Evolutionary conservation across 129 eudicot genomes (phyloP).

Genomic region (Tanacetum coccineum): DNA sequence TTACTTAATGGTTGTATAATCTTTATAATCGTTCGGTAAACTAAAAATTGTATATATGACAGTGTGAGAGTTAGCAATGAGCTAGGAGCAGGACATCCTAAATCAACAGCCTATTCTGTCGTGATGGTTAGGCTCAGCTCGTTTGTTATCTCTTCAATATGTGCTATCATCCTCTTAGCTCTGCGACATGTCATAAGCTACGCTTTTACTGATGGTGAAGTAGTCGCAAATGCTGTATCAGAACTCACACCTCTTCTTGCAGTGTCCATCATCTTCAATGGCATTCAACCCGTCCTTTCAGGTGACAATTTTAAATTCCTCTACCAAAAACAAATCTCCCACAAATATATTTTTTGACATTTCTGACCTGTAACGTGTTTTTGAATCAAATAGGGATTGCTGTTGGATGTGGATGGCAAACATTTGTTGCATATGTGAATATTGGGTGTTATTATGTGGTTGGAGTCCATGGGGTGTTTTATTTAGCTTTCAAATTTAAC

Average conservation of each 20-base stretch:
- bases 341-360: too few species aligned
- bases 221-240: conserved; percentile 33
- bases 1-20: too few species aligned
- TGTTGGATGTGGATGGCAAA: conserved; percentile 77
- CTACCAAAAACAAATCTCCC: too few species aligned
- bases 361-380: too few species aligned
- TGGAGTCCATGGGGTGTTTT: conserved; percentile 54
- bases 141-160: conserved; percentile 26
- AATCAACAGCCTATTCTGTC: conserved; percentile 36
- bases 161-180: conserved; percentile 24
- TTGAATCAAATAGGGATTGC: conserved; percentile 43
- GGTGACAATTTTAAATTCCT: conserved; percentile 4
- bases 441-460: conserved; percentile 57
- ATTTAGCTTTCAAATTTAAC: conserved; percentile 44
- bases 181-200: conserved; percentile 37
- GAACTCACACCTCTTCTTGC: conserved; percentile 34
- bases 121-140: conserved; percentile 24
- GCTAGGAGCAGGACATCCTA: conserved; percentile 42
- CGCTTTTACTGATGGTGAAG: conserved; percentile 32
- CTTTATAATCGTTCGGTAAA: too few species aligned
- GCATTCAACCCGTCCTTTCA: conserved; percentile 40
- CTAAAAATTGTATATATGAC: background rate
- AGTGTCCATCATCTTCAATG: conserved; percentile 28
- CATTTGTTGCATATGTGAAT: conserved; percentile 64
- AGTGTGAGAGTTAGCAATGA: conserved; percentile 48